Evolutionary conservation across 1,284 basidiomycete genomes (phyloP), one percentile per base, ranked within the genome.

Genomic region (Cerioporus squamosus): DNA sequence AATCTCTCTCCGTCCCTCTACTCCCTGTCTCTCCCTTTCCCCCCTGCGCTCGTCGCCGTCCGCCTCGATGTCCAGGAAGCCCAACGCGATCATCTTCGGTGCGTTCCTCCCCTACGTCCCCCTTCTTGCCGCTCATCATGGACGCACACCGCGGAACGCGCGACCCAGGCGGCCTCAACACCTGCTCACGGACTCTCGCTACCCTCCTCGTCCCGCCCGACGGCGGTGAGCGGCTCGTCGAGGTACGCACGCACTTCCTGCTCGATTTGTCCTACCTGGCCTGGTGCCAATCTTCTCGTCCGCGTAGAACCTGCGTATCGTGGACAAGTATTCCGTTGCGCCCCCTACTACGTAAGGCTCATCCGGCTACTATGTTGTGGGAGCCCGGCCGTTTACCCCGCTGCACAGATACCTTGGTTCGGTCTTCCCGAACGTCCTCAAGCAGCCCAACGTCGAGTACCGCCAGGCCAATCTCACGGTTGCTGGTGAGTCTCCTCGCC

Each of bases 31-130:
- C 54, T 54, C 47, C 38, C 56, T n/a, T 39, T 49, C 50, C 45
- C 57, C 29, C 55, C 53, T 55, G 49, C 31, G 40, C 58, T 43
- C 44, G 42, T 31, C 29, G 33, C 44, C 55, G 46, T 48, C 58
- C 56, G 43, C 43, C 49, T 57, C 60, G 57, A 78, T 78, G 76
- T 71, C 77, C 50, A 72, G 70, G 47, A 90, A 87, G 72, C 89
- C 90, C n/a, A 85, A 75, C 73, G 92, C 84, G 31, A 81, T 94
- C 66, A 90, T 95, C 65, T 88, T 94, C 65, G 93, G 93, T 94
- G 64, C 66, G 83, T 53, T 54, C 51, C 75, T 45, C 50, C 33
- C 18, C 51, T 33, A 48, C 33, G 39, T n/a, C 42, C 26, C 24
- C 44, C 17, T 39, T 42, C 45, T 18, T 45, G 31, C 46, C 17